Conservation (phyloP, 352 stramenopile species). For the Pythium rishiriense region DNA sequence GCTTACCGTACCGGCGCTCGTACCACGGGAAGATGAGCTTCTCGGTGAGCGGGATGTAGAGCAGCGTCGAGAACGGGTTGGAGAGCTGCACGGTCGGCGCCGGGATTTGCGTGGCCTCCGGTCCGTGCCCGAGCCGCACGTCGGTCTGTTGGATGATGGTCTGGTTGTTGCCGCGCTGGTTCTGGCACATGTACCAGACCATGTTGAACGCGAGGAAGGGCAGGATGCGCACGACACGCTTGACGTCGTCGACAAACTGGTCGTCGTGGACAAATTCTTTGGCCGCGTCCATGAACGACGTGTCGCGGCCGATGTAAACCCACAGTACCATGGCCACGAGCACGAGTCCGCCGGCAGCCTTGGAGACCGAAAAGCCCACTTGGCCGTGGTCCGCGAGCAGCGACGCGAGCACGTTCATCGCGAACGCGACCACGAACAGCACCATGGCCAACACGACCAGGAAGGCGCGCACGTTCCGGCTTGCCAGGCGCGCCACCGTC, state of each 20-base stretch:
- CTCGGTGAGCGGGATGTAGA: constrained; percentile 42
- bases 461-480: constrained; percentile 4
- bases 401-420: constrained; percentile 28
- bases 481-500: constrained; percentile 1
- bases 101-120: constrained; percentile 44
- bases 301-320: constrained; percentile 46
- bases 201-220: constrained; percentile 63
- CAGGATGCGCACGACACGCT: constrained; percentile 52
- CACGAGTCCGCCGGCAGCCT: constrained; percentile 8
- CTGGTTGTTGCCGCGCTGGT: constrained; percentile 74
- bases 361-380: constrained; percentile 10
- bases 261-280: constrained; percentile 44
- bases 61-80: constrained; percentile 41
- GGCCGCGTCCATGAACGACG: constrained; percentile 44
- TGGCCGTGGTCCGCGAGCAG: constrained; percentile 26
- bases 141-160: constrained; percentile 71
- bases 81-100: constrained; percentile 49
- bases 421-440: constrained; percentile 21
- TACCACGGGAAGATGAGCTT: constrained; percentile 45
- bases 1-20: constrained; percentile 40
- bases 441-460: constrained; percentile 18
- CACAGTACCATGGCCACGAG: constrained; percentile 47
- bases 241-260: constrained; percentile 47
- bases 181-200: constrained; percentile 62
- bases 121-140: constrained; percentile 27